Evolutionary conservation across 129 eudicot species (phyloP), one percentile per base, ranked within the genome.

Genomic region (Pseudognaphalium luteoalbum): DNA sequence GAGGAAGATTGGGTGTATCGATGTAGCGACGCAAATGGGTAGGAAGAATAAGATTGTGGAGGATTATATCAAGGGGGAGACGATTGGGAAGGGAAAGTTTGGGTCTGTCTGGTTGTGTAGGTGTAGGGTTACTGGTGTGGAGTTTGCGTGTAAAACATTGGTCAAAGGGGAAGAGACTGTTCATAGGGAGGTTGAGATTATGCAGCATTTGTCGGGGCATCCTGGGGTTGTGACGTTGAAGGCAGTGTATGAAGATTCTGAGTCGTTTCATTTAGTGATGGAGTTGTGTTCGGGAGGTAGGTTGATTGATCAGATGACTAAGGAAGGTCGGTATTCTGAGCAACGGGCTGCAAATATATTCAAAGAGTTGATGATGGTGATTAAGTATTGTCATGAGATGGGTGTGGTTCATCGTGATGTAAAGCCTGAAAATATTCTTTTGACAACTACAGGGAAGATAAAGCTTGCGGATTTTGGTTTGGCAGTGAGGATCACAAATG

Each of bases 381-480:
- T 86, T 39, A 86, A 88, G 70, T 88, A 88, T 64, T 88, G 93
- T 72, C 93, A 88, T 81, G 93, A 86, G 6, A 88, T 88, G 93
- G 93, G 93, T 29, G 93, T 88, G 29, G 93, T 86, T 3, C 89
- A 84, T 77, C 74, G 91, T 44, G 91, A 89, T 69, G 76, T 89
- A 10, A 89, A 89, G 84, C 94, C 94, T 29, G 94, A 86, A 76
- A 86, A 86, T 68, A 84, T 86, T 74, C 91, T 89, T 72, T 77
- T 86, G 35, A 84, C 89, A 4, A 34, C 82, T 63, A 79, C 87
- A 3, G 91, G 91, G 71, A 84, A 81, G 60, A 81, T 89, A 47
- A 89, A 89, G 72, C 94, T 92, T 76, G 97, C 97, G 1, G 97
- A 92, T 80, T 92, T 92, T 81, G 97, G 96, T 74, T 82, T 89